phyloP scores from a whole-genome alignment of 306 rosid genomes.

The Cucurbita moschata region DNA sequence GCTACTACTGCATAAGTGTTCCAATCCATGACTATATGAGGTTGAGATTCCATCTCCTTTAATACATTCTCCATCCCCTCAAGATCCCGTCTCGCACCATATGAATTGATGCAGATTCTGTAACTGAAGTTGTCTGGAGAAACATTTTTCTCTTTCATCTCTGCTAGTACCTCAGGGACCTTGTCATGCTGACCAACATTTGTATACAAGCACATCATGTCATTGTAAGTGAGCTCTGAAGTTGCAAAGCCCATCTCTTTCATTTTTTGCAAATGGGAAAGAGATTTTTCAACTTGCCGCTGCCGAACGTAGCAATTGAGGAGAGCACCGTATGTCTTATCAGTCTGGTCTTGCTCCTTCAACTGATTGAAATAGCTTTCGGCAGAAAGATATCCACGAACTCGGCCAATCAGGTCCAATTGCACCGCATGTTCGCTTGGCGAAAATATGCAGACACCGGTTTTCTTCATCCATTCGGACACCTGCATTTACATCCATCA shows the following conservation, averaged over 20 bases:
- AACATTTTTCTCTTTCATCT: constrained; percentile 54
- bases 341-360: constrained; percentile 37
- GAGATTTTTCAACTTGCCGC: constrained; percentile 34
- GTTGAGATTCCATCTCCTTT: constrained; percentile 57
- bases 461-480: constrained; percentile 74
- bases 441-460: constrained; percentile 58
- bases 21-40: constrained; percentile 63
- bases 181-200: constrained; percentile 57
- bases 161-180: constrained; percentile 40
- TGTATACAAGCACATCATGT: constrained; percentile 63
- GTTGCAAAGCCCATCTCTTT: constrained; percentile 60
- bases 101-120: constrained; percentile 70
- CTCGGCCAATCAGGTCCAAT: constrained; percentile 66
- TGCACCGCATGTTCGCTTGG: constrained; percentile 61
- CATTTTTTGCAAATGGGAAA: constrained; percentile 59
- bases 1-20: constrained; percentile 67
- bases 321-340: constrained; percentile 65
- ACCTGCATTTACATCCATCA: constrained; percentile 27
- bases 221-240: constrained; percentile 51
- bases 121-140: constrained; percentile 70
- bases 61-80: constrained; percentile 43
- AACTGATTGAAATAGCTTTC: constrained; percentile 50
- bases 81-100: constrained; percentile 42
- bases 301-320: constrained; percentile 77
- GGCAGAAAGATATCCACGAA: constrained; percentile 38